Evolutionary conservation across 352 stramenopile genomes (phyloP), one percentile per base, ranked within the genome.

Genomic region (Phytophthora citricola): DNA sequence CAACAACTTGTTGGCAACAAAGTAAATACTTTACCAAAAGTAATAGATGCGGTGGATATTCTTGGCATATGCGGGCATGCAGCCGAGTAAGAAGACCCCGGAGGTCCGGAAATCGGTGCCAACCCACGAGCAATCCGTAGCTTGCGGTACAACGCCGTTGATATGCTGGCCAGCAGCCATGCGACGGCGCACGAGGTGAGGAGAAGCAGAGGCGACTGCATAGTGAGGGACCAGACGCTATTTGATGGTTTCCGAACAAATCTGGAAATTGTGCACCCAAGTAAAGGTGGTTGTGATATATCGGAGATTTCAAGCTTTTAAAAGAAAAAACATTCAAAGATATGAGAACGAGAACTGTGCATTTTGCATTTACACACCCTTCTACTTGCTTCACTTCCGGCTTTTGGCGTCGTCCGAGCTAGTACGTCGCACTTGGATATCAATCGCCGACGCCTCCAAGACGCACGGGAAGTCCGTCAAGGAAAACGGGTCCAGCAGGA

Each of bases 401-500:
- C 61, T 66, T 45, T 54, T 70, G 51, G 40, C 29, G 9, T 54
- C 31, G 9, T 43, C 36, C 14, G 59, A 60, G 47, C 41, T 58
- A 44, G 26, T 43, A 17, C 65, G 60, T 2, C 72, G 76, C 52
- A 89, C 81, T 57, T 73, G 60, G 44, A 90, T 75, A 14, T 81
- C 63, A 51, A 89, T 75, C 26, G 62, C 58, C 27, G 50, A 57
- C 1, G 78, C 71, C 1, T 63, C 58, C 39, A 82, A 60, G 12
- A 87, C 68, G 8, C 50, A 54, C 2, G 74, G 61, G 63, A 91
- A 91, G 62, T 91, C 82, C 4, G 79, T 91, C 41, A 89, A 66
- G 12, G 79, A 89, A 38, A 89, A 81, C 12, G 82, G 82, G 48
- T 91, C 82, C 34, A 91, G 71, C 68, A 91, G 79, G 1, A 73